Percentiles rank a stretch among this genome's conserved stretches.
These are phyloP conservation scores for Exophiala sp. DNA, from an alignment of 2,329 filamentous ascomycete genomes.

Conservation along the genomic window DNA sequence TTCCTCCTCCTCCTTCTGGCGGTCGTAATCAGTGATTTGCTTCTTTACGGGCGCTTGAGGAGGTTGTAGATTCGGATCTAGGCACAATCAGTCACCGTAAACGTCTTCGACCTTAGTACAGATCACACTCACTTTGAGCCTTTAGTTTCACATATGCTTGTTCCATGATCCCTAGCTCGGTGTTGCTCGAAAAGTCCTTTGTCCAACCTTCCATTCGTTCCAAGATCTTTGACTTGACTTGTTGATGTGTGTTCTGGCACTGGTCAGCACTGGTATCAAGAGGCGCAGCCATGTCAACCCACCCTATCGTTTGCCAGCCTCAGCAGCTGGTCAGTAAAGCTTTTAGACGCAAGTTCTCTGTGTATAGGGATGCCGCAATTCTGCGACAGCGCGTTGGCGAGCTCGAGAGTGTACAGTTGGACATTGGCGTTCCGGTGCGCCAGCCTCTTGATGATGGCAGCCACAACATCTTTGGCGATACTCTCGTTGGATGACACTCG, in stretches of 20 bases:
- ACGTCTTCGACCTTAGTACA: background rate
- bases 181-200: constrained; percentile 83
- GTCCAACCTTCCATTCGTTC: constrained; percentile 96
- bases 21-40: constrained; percentile 79
- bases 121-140: constrained; percentile 49
- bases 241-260: constrained; percentile 74
- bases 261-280: constrained; percentile 18
- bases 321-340: constrained; percentile 88
- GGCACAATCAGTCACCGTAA: constrained; percentile 5
- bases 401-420: constrained; percentile 88
- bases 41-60: constrained; percentile 92
- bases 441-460: constrained; percentile 83
- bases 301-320: constrained; percentile 80
- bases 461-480: constrained; percentile 66
- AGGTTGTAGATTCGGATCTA: constrained; percentile 81
- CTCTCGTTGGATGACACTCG: constrained; percentile 48
- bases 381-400: constrained; percentile 82
- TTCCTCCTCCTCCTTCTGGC: constrained; percentile 94
- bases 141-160: constrained; percentile 88
- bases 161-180: constrained; percentile 95
- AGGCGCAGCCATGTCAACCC: constrained; percentile 22
- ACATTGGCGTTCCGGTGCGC: constrained; percentile 94
- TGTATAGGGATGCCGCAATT: constrained; percentile 85
- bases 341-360: constrained; percentile 80
- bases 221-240: constrained; percentile 94